Percentiles rank a stretch among this genome's conserved stretches.
phyloP scores from a whole-genome alignment of 108 stramenopile genomes.

The Aurantiochytrium sp. region DNA sequence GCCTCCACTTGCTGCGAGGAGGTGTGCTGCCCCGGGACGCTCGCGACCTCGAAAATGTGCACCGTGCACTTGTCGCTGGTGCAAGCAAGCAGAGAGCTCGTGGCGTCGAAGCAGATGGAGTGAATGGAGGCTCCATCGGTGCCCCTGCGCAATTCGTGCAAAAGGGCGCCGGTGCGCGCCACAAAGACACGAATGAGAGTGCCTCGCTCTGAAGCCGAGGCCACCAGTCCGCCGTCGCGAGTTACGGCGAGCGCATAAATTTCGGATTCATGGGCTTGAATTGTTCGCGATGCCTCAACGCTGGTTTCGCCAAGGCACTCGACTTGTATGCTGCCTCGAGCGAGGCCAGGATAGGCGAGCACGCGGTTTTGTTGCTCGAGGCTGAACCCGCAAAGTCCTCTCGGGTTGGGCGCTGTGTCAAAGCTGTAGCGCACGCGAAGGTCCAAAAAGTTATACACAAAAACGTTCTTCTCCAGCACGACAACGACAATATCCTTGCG shows the following conservation, averaged over 20 bases:
- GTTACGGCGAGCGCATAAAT: constrained; percentile 73
- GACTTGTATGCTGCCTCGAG: constrained; percentile 80
- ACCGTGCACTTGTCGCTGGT: constrained; percentile 88
- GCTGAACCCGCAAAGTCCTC: constrained; percentile 76
- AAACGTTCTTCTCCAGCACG: constrained; percentile 77
- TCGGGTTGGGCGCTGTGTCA: background rate
- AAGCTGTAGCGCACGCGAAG: background rate
- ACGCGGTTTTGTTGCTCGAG: constrained; percentile 74
- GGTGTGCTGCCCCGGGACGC: background rate
- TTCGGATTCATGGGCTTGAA: constrained; percentile 87
- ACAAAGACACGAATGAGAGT: constrained; percentile 78
- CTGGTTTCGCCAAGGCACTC: constrained; percentile 75
- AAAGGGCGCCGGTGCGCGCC: constrained; percentile 51
- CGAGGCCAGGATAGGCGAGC: constrained; percentile 81
- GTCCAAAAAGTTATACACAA: constrained; percentile 45
- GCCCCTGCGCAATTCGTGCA: constrained; percentile 83
- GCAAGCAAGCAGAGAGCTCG: constrained; percentile 75
- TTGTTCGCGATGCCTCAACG: constrained; percentile 68
- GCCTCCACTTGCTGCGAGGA: background rate
- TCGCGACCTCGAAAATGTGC: constrained; percentile 66
- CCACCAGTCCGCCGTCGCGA: constrained; percentile 72
- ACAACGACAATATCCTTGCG: constrained; percentile 92
- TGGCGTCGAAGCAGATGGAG: constrained; percentile 75
- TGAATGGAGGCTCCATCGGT: constrained; percentile 82
- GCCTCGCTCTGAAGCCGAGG: constrained; percentile 82